A percentile compares a stretch with the other conserved stretches of the same genome.
These are phyloP conservation scores for Alternaria solani DNA, from an alignment of 2,329 filamentous ascomycete genomes.

Conservation along the genomic window DNA sequence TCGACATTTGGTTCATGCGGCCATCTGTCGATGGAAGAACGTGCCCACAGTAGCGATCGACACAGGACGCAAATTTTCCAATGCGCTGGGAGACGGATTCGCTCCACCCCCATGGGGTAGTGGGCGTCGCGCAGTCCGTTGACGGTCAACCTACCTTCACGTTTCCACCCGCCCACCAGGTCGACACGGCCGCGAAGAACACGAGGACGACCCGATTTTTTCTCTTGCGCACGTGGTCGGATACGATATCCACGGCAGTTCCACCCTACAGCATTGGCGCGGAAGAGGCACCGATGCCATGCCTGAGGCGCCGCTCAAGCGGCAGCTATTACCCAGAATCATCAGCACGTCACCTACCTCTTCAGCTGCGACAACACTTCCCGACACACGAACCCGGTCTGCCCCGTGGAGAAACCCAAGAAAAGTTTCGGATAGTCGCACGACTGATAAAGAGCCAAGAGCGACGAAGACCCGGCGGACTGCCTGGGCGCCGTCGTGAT, in stretches of 20 bases:
- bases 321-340: conserved; percentile 6
- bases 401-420: conserved; percentile 18
- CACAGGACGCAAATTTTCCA: conserved; percentile 17
- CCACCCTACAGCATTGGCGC: not conserved
- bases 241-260: not conserved
- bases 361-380: conserved; percentile 3
- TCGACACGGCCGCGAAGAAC: conserved; percentile 5
- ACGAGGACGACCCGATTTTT: conserved; percentile 9
- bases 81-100: conserved; percentile 16
- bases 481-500: conserved; percentile 28
- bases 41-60: not conserved
- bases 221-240: conserved; percentile 13
- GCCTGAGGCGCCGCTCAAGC: conserved; percentile 7
- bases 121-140: not conserved
- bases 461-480: conserved; percentile 1
- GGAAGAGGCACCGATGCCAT: conserved; percentile 7
- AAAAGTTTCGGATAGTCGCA: not conserved
- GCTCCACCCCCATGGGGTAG: conserved; percentile 26
- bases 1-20: not conserved
- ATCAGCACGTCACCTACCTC: not conserved
- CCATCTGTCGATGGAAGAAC: not conserved
- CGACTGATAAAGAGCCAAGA: conserved; percentile 24
- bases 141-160: not conserved
- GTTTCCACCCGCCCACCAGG: not conserved
- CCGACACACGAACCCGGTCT: conserved; percentile 17